Conservation (phyloP, 192 early-diverging fungal genomes). For the Phlyctochytrium bullatum region DNA sequence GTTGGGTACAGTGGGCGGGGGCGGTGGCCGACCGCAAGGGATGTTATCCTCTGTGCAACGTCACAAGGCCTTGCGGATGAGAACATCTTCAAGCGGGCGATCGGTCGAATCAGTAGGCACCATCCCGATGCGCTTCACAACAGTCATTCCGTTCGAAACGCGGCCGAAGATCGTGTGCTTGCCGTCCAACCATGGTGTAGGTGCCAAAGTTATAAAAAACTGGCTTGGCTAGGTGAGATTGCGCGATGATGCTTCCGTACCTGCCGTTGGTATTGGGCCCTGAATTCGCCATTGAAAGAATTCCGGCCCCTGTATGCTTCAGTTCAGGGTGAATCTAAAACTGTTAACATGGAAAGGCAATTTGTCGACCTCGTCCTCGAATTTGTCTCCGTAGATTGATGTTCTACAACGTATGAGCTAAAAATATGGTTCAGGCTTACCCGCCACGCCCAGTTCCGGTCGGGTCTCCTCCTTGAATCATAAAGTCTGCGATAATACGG, state of each 20-base stretch:
- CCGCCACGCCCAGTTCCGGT: slow-evolving; percentile 78
- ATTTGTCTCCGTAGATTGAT: slow-evolving; percentile 84
- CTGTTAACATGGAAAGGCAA: neutral
- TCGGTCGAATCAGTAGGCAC: slow-evolving; percentile 43
- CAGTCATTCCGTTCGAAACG: slow-evolving; percentile 72
- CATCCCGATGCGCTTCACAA: slow-evolving; percentile 66
- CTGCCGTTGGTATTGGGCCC: slow-evolving; percentile 56
- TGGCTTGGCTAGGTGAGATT: slow-evolving; percentile 28
- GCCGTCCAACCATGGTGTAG: slow-evolving; percentile 88
- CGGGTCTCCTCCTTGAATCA: slow-evolving; percentile 98
- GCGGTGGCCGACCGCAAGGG: too few relatives aligned
- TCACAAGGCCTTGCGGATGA: slow-evolving; percentile 29
- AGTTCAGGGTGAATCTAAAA: slow-evolving; percentile 50
- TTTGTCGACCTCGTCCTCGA: slow-evolving; percentile 77
- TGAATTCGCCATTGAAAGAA: slow-evolving; percentile 83
- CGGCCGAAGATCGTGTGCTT: slow-evolving; percentile 92
- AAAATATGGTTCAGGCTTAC: too few relatives aligned
- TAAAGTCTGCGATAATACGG: slow-evolving; percentile 82
- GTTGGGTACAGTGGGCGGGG: too few relatives aligned
- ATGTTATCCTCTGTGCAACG: too few relatives aligned
- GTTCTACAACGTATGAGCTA: slow-evolving; percentile 71
- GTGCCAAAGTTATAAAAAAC: slow-evolving; percentile 88
- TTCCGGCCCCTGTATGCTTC: slow-evolving; percentile 87
- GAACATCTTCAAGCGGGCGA: slow-evolving; percentile 42
- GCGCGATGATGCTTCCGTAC: neutral